Percentiles rank a stretch among this genome's conserved stretches.
Conservation (phyloP, 345 rosid species). For the Ricinus communis region DNA sequence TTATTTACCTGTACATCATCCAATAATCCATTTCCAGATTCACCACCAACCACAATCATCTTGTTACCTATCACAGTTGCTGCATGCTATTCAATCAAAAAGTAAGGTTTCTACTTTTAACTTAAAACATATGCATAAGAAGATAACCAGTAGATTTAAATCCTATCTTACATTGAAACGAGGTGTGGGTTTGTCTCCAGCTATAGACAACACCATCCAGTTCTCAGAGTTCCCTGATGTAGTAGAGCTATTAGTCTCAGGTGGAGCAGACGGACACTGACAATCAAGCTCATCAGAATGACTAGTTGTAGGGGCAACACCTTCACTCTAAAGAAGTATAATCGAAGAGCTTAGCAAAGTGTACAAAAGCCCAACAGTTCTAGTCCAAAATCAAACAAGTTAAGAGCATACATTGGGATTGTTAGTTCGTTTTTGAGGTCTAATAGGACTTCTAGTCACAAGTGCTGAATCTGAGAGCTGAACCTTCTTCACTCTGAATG, state of each 20-base stretch:
- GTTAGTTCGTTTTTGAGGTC: constrained; percentile 53
- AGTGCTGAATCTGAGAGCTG: constrained; percentile 82
- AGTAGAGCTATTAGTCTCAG: constrained; percentile 39
- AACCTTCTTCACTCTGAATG: constrained; percentile 83
- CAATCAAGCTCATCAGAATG: constrained; percentile 52
- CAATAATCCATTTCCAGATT: constrained; percentile 72
- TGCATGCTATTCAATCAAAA: constrained; percentile 63
- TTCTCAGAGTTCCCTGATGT: constrained; percentile 59
- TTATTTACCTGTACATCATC: constrained; percentile 89
- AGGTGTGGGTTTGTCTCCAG: constrained; percentile 79
- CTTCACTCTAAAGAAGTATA: constrained; percentile 49
- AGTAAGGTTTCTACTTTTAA: constrained; percentile 8
- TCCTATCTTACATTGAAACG: constrained; percentile 61
- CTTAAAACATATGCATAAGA: neutral
- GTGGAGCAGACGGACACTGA: constrained; percentile 44
- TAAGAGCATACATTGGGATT: constrained; percentile 45
- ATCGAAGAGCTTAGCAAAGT: constrained; percentile 12
- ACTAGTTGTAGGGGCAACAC: constrained; percentile 42
- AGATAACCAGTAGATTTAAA: constrained; percentile 2
- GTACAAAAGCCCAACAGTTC: neutral
- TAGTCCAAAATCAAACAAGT: constrained; percentile 10
- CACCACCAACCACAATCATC: constrained; percentile 97
- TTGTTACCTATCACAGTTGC: constrained; percentile 87
- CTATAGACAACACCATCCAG: constrained; percentile 77
- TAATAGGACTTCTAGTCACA: constrained; percentile 73